Conservation (phyloP, 2,329 filamentous ascomycete genomes). For the Colletotrichum musae region DNA sequence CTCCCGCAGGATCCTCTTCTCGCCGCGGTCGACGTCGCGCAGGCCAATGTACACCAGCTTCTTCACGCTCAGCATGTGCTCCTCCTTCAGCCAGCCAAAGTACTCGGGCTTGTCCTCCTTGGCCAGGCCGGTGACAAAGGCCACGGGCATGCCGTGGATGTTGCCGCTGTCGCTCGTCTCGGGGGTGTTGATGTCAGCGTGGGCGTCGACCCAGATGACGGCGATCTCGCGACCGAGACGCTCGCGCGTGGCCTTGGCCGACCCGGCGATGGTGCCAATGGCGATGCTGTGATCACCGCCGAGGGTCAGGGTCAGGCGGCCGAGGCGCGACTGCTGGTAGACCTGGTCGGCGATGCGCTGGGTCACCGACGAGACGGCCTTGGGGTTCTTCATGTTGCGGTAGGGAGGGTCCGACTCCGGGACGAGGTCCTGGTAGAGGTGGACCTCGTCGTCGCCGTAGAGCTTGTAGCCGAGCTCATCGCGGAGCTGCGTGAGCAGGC, state of each 20-base stretch:
- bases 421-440: constrained; percentile 83
- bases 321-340: constrained; percentile 86
- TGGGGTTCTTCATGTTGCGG: constrained; percentile 95
- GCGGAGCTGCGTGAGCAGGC: constrained; percentile 85
- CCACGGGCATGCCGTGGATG: constrained; percentile 97
- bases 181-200: constrained; percentile 97
- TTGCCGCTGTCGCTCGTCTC: constrained; percentile 92
- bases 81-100: constrained; percentile 90
- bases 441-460: constrained; percentile 85
- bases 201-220: constrained; percentile 98
- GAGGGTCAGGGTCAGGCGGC: constrained; percentile 91
- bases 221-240: constrained; percentile 86
- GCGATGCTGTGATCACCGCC: constrained; percentile 98
- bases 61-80: constrained; percentile 77
- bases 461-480: constrained; percentile 92
- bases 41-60: constrained; percentile 98
- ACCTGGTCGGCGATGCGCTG: constrained; percentile 85
- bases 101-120: constrained; percentile 81
- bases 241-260: constrained; percentile 88
- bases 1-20: constrained; percentile 92
- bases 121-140: constrained; percentile 90
- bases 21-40: constrained; percentile 90
- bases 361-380: constrained; percentile 88
- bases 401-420: constrained; percentile 82
- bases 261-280: constrained; percentile 92